Conservation (phyloP, 2,329 filamentous ascomycete genomes). For the Exophiala lecanii-corni region DNA sequence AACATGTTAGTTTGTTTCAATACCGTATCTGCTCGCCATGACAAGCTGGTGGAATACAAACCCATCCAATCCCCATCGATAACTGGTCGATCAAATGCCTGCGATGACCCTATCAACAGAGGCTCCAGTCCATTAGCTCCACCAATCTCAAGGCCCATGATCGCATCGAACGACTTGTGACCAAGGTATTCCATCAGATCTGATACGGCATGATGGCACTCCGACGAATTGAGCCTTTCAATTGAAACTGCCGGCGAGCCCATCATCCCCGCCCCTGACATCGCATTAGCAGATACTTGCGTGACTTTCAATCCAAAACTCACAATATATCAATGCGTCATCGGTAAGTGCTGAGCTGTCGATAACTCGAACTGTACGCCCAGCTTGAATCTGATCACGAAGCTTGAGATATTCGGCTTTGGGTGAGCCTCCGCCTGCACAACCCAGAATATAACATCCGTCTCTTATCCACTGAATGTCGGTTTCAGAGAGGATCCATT, state of each 20-base stretch:
- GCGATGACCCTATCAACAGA: conserved; percentile 49
- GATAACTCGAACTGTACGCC: conserved; percentile 9
- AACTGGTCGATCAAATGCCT: conserved; percentile 30
- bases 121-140: conserved; percentile 60
- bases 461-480: conserved; percentile 44
- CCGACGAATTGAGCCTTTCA: conserved; percentile 56
- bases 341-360: conserved; percentile 13
- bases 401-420: conserved; percentile 30
- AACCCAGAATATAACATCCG: conserved; percentile 47
- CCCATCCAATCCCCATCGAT: conserved; percentile 46
- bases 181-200: conserved; percentile 52
- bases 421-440: conserved; percentile 45
- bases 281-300: background rate
- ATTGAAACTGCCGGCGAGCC: conserved; percentile 51
- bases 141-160: conserved; percentile 40
- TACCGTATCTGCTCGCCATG: conserved; percentile 30
- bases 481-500: conserved; percentile 44
- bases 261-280: background rate
- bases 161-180: conserved; percentile 41
- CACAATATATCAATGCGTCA: background rate
- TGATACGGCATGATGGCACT: conserved; percentile 39
- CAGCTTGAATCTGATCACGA: conserved; percentile 9
- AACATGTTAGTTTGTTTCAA: conserved; percentile 36
- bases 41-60: conserved; percentile 12
- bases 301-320: no score